phyloP scores from a whole-genome alignment of 129 eudicot genomes.

The Logfia minima region DNA sequence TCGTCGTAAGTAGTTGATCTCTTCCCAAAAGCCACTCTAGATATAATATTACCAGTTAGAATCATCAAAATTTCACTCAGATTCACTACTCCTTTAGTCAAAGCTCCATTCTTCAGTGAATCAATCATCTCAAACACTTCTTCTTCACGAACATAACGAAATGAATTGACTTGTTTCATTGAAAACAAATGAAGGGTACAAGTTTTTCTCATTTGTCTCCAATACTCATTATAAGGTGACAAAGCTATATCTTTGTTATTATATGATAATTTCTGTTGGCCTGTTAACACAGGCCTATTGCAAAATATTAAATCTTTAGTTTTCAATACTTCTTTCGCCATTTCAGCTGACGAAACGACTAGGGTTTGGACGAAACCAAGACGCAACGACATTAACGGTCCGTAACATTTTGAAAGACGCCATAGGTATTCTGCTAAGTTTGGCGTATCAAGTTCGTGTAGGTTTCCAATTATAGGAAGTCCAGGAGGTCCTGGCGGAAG shows the following conservation, averaged over 20 bases:
- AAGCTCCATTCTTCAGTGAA: too few relatives aligned
- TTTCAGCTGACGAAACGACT: conserved; percentile 35
- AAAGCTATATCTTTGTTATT: conserved; percentile 28
- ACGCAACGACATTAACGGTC: conserved; percentile 20
- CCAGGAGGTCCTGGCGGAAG: conserved; percentile 52
- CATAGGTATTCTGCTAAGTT: not conserved
- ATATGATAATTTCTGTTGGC: conserved; percentile 24
- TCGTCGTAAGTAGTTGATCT: not conserved
- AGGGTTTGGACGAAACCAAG: conserved; percentile 35
- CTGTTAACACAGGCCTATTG: conserved; percentile 25
- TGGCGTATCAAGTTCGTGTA: conserved; percentile 27
- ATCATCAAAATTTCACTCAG: conserved; percentile 25
- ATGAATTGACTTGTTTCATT: conserved; percentile 29
- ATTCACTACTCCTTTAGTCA: not conserved
- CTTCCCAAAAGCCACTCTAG: conserved; percentile 38
- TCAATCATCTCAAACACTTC: too few relatives aligned
- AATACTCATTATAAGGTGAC: conserved; percentile 4
- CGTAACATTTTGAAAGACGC: conserved; percentile 29
- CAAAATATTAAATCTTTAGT: conserved; percentile 39
- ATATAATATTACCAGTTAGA: conserved; percentile 28
- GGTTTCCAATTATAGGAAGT: conserved; percentile 50
- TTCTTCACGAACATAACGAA: conserved; percentile 9
- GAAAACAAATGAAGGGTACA: conserved; percentile 41
- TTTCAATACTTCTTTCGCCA: conserved; percentile 44
- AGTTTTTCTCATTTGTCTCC: conserved; percentile 39